These are phyloP conservation scores for Septoria linicola DNA, from an alignment of 2,329 filamentous ascomycete genomes.

Conservation along the genomic window DNA sequence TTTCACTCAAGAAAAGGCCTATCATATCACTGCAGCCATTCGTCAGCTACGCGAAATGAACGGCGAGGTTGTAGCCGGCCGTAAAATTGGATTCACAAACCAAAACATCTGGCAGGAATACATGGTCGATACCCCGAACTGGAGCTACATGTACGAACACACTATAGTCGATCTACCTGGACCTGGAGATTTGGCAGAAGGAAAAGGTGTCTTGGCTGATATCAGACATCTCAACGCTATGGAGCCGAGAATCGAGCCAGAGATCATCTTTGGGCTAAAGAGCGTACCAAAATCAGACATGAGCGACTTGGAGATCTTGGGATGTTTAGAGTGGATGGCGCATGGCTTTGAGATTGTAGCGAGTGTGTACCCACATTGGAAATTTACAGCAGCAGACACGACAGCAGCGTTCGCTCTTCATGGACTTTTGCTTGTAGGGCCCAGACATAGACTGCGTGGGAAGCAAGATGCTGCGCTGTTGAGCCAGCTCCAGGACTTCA, in stretches of 20 bases:
- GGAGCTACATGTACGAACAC: constrained; percentile 27
- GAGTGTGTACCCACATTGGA: constrained; percentile 28
- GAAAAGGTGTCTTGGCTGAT: constrained; percentile 23
- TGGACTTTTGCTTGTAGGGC: constrained; percentile 25
- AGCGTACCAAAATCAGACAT: constrained; percentile 15
- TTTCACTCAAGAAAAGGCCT: constrained; percentile 26
- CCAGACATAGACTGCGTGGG: constrained; percentile 13
- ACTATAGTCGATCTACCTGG: constrained; percentile 25
- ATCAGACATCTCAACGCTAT: constrained; percentile 24
- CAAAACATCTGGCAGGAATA: constrained; percentile 25
- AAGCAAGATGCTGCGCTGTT: constrained; percentile 16
- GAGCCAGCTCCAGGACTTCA: constrained; percentile 23
- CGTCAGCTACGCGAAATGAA: constrained; percentile 29
- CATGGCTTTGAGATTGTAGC: constrained; percentile 27
- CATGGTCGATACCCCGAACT: constrained; percentile 22
- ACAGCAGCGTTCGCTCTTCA: constrained; percentile 28
- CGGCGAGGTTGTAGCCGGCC: constrained; percentile 24
- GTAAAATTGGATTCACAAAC: constrained; percentile 28
- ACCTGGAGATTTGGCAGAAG: constrained; percentile 17
- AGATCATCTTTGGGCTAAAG: constrained; percentile 26
- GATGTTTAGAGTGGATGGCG: constrained; percentile 24
- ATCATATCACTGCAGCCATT: constrained; percentile 27
- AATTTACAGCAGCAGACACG: constrained; percentile 26
- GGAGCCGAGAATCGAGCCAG: constrained; percentile 27
- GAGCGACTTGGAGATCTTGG: constrained; percentile 25